Evolutionary conservation across 2,329 filamentous ascomycete species (phyloP), one percentile per base, ranked within the genome.

Genomic region (Colletotrichum brevisporum): DNA sequence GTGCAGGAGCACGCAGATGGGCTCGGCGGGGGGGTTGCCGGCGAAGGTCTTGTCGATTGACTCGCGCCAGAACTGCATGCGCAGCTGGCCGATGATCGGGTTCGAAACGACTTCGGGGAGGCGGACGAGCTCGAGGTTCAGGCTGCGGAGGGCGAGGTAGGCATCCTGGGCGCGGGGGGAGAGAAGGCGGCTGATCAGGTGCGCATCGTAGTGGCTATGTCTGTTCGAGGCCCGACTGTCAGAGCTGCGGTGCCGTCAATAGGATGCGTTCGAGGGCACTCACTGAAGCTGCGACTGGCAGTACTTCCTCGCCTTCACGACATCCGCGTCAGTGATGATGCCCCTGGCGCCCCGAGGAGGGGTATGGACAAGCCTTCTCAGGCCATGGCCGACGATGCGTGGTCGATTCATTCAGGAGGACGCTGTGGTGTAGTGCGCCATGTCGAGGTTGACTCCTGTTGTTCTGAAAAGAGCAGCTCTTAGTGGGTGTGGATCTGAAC

Each of bases 61-160:
- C 74, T 98, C 95, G 57, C 93, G 90, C 93, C 96, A 98, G 84
- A 98, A 98, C 79, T 97, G 94, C 81, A 97, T 91, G 72, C 96
- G 94, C 86, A 98, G 90, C 60, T 91, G 86, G 57, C 94, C 95
- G 70, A 98, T 93, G 4, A 91, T 92, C n/a, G 93, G 90, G 70
- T 92, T 96, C 54, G 93, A 96, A 21, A 96, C 95, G 13, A 93
- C 90, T 81, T 98, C 95, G 66, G 96, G 94, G 71, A 98, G 92
- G 66, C 93, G 89, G 52, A 95, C 93, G 69, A 98, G 89, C 79
- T 98, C 95, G 75, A 98, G 88, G 78, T 99, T 99, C 80, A 99
- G 90, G 58, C 95, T 92, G 71, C 95, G 93, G 67, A 99, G 90
- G 68, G 95, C 94, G 74, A 97, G 89, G 82, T 98, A 98, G 73